These are phyloP conservation scores for Rubus idaeus DNA, from an alignment of 306 rosid genomes.

Conservation along the genomic window DNA sequence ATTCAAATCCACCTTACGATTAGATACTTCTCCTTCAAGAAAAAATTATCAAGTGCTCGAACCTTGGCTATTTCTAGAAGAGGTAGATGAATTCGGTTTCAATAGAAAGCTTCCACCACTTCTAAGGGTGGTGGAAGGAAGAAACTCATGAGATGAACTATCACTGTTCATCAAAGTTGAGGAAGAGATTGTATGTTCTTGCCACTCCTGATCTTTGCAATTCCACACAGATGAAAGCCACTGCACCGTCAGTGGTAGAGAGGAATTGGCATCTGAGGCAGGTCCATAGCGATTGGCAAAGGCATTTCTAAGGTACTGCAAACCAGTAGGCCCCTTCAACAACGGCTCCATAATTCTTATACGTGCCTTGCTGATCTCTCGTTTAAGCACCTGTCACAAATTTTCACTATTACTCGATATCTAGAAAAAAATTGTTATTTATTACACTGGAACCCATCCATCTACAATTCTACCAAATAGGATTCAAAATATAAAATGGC, in stretches of 20 bases:
- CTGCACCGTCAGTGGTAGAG: slow-evolving; percentile 55
- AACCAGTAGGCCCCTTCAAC: slow-evolving; percentile 83
- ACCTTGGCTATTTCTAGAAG: slow-evolving; percentile 46
- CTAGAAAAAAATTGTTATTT: background rate
- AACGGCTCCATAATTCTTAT: slow-evolving; percentile 70
- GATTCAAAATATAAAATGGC: background rate
- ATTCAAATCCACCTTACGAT: background rate
- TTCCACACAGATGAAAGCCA: slow-evolving; percentile 72
- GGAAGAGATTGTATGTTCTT: slow-evolving; percentile 47
- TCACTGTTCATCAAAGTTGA: slow-evolving; percentile 37
- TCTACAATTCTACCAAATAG: background rate
- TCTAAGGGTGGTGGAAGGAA: slow-evolving; percentile 74
- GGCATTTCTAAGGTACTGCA: slow-evolving; percentile 81
- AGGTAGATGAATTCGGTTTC: slow-evolving; percentile 36
- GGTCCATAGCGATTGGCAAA: slow-evolving; percentile 73
- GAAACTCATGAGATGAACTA: slow-evolving; percentile 49
- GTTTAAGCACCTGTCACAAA: slow-evolving; percentile 64
- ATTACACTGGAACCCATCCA: background rate
- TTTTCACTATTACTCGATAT: slow-evolving; percentile 12
- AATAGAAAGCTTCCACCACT: slow-evolving; percentile 69
- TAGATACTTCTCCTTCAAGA: background rate
- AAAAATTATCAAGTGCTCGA: background rate
- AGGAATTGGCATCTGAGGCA: slow-evolving; percentile 60
- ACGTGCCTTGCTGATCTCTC: slow-evolving; percentile 90
- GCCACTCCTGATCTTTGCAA: slow-evolving; percentile 83